Evolutionary conservation across 2,329 filamentous ascomycete genomes (phyloP).

Genomic region (Davidsoniella australis): DNA sequence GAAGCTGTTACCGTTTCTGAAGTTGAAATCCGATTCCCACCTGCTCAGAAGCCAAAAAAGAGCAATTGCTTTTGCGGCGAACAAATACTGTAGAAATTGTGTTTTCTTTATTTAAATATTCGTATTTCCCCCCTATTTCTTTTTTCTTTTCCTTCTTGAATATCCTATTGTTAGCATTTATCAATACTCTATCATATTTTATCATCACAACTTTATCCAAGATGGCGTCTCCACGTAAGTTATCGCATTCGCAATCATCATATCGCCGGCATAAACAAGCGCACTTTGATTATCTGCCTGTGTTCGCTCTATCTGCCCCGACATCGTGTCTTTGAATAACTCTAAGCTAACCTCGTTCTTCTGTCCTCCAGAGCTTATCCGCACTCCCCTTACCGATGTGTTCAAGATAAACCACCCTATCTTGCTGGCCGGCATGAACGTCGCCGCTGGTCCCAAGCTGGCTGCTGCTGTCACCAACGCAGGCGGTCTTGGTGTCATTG

Average conservation of each 20-base stretch:
- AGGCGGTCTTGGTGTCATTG: constrained; percentile 89
- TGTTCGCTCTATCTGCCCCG: constrained; percentile 43
- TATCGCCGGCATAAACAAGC: constrained; percentile 94
- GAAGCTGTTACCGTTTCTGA: too few species aligned
- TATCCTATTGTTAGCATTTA: constrained; percentile 5
- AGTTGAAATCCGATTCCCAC: too few species aligned
- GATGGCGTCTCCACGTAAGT: constrained; percentile 72
- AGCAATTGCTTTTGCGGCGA: too few species aligned
- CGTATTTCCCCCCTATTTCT: constrained; percentile 3
- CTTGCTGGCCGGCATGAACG: constrained; percentile 96
- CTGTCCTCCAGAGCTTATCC: constrained; percentile 32
- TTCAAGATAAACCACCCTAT: constrained; percentile 96
- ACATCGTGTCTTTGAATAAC: neutral
- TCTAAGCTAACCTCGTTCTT: neutral
- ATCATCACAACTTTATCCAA: constrained; percentile 18
- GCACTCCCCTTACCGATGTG: constrained; percentile 84
- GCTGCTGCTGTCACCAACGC: constrained; percentile 95
- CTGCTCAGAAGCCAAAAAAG: too few species aligned
- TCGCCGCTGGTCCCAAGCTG: constrained; percentile 88
- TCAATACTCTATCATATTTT: constrained; percentile 13
- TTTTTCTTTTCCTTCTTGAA: constrained; percentile 8
- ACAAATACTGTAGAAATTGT: neutral
- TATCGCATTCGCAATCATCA: constrained; percentile 85
- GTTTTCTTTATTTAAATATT: neutral
- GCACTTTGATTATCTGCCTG: constrained; percentile 97